Evolutionary conservation across 2,329 filamentous ascomycete species (phyloP), one percentile per base, ranked within the genome.

Genomic region (Phialocephala subalpina): DNA sequence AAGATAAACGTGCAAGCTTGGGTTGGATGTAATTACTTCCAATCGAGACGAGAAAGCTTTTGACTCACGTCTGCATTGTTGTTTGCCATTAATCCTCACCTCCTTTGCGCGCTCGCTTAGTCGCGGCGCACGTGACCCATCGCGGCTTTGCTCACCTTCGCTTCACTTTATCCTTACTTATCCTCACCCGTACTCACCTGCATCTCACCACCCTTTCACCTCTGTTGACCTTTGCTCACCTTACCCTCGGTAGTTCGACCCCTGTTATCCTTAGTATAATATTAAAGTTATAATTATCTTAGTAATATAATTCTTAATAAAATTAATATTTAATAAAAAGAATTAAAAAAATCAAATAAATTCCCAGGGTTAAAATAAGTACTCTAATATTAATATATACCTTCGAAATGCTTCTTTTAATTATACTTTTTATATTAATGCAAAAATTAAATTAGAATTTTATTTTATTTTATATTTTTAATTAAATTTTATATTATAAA

Each of bases 241-340:
- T 52, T 52, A 52, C 47, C 22, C 47, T 29, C 47, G 22, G 47
- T 5, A 52, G 47, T 22, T 52, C 47, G 47, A 52, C 47, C 22
- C 38, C 47, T 22, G 47, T 29, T 22, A 52, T 52, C 47, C 25
- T 52, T 52, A 52, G 47, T 52, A 16, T 29, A 16, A 22, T 52
- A 29, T 22, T 52, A 12, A 16, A 18, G 11, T 22, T 52, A 11
- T 52, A 11, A 22, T 22, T 12, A 29, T 52, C 25, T 16, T 16
- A 52, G 22, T 22, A 29, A 52, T 29, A 27, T 22, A 22, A 52
- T 52, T 52, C 47, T 62, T 59, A 66, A 27, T 58, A 49, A 53
- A 62, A 59, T 42, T 12, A 42, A 42, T 12, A 42, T 42, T 42
- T 42, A 12, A 42, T 12, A 14, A 42, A 12, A 42, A 42, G 12